Percentiles rank a stretch among this genome's conserved stretches.
phyloP scores from a whole-genome alignment of 176 grass and related monocot species.

The Neostapfia colusana region DNA sequence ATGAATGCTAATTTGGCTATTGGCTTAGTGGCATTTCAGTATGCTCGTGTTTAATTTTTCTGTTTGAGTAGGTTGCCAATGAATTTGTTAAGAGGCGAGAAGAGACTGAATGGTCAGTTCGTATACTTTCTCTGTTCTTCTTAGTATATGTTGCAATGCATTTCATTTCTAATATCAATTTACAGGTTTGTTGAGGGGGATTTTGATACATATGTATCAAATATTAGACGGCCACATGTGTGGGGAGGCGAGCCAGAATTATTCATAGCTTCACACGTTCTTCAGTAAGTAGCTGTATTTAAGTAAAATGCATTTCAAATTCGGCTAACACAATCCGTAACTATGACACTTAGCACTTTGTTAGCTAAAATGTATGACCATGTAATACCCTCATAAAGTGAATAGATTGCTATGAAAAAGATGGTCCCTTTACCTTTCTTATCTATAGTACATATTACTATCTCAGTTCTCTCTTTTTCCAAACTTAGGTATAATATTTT shows the following conservation, averaged over 20 bases:
- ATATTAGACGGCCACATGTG: constrained; percentile 74
- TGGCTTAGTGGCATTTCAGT: background rate
- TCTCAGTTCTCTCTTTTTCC: background rate
- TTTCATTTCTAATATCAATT: background rate
- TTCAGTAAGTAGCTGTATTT: constrained; percentile 53
- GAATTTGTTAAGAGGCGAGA: constrained; percentile 76
- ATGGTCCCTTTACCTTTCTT: background rate
- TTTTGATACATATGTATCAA: constrained; percentile 81
- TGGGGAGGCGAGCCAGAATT: constrained; percentile 88
- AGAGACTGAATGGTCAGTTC: constrained; percentile 82
- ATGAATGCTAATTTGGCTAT: background rate
- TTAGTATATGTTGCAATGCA: background rate
- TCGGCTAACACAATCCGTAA: background rate
- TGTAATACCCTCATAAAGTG: background rate
- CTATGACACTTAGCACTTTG: background rate
- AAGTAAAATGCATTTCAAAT: background rate
- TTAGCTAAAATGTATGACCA: background rate
- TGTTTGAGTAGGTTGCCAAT: constrained; percentile 61
- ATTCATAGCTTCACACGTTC: constrained; percentile 86
- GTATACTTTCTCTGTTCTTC: constrained; percentile 12
- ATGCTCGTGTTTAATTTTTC: constrained; percentile 4
- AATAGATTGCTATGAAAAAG: background rate
- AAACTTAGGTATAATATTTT: background rate
- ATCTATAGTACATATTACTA: background rate
- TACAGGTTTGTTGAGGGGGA: constrained; percentile 84